These are phyloP conservation scores for Byssothecium circinans DNA, from an alignment of 2,329 filamentous ascomycete genomes.

Conservation along the genomic window DNA sequence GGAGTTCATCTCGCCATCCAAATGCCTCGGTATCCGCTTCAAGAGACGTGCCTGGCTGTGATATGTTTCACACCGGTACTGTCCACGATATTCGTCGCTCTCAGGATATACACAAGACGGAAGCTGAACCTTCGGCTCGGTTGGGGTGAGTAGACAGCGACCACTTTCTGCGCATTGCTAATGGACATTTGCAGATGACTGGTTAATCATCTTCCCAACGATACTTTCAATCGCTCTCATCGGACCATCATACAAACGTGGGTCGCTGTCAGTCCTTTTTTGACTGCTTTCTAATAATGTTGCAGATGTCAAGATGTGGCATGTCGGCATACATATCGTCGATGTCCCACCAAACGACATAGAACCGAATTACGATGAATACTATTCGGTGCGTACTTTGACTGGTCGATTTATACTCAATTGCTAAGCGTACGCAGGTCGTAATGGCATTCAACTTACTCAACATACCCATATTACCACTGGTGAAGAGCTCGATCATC, in stretches of 20 bases:
- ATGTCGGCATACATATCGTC: slow-evolving; percentile 42
- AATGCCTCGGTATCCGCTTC: slow-evolving; percentile 43
- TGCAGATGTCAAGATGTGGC: slow-evolving; percentile 43
- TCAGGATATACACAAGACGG: slow-evolving; percentile 42
- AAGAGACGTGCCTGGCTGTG: slow-evolving; percentile 42
- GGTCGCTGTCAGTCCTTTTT: slow-evolving; percentile 12
- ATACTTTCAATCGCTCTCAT: slow-evolving; percentile 42
- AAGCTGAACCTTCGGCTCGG: slow-evolving; percentile 41
- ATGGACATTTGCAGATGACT: slow-evolving; percentile 38
- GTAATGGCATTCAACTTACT: slow-evolving; percentile 43
- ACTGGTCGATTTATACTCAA: neutral
- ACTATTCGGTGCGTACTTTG: slow-evolving; percentile 30
- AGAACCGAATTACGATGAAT: slow-evolving; percentile 42
- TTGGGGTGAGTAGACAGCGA: slow-evolving; percentile 31
- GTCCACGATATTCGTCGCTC: slow-evolving; percentile 37
- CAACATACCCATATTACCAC: slow-evolving; percentile 45
- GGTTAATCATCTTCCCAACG: slow-evolving; percentile 40
- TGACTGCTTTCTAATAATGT: slow-evolving; percentile 7
- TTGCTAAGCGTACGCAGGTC: slow-evolving; percentile 30
- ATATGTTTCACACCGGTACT: slow-evolving; percentile 39
- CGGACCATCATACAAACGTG: slow-evolving; percentile 40
- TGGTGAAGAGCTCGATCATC: slow-evolving; percentile 47
- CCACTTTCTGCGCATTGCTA: slow-evolving; percentile 12
- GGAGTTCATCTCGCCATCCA: slow-evolving; percentile 28
- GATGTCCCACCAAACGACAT: slow-evolving; percentile 37